Conservation (phyloP, 257 asterid species). For the Nicotiana tomentosiformis region DNA sequence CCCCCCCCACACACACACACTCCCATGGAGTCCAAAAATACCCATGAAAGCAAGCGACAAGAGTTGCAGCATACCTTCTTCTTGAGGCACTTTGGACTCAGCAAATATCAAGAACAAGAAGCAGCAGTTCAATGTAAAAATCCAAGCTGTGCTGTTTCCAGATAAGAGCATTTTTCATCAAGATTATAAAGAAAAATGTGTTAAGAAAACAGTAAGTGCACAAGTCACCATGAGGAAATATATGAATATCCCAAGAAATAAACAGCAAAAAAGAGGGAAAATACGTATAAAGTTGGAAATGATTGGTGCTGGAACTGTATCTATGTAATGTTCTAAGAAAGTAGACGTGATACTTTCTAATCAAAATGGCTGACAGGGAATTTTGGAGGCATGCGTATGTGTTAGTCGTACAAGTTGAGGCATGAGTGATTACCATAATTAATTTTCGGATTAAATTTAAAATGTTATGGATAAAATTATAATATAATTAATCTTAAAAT, state of each 20-base stretch:
- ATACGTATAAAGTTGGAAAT: background rate
- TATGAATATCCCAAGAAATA: background rate
- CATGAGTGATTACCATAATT: background rate
- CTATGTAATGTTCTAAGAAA: background rate
- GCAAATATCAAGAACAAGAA: conserved; percentile 11
- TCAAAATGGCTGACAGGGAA: background rate
- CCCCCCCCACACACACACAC: background rate
- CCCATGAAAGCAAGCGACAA: background rate
- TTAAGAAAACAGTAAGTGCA: background rate
- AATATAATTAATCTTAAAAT: too few species aligned
- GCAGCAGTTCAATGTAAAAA: conserved; percentile 14
- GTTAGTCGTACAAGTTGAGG: background rate
- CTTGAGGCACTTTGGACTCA: conserved; percentile 23
- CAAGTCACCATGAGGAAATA: background rate
- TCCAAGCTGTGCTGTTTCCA: conserved; percentile 1
- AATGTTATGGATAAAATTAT: too few species aligned
- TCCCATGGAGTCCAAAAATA: background rate
- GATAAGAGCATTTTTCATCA: conserved; percentile 14
- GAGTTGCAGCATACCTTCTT: conserved; percentile 19
- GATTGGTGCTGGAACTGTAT: background rate
- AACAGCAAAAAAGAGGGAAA: background rate
- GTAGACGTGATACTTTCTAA: background rate
- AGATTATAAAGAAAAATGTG: background rate
- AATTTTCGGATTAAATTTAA: too few species aligned
- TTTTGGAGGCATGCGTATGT: background rate